These are phyloP conservation scores for Trametes villosa DNA, from an alignment of 768 basidiomycete genomes.

Conservation along the genomic window DNA sequence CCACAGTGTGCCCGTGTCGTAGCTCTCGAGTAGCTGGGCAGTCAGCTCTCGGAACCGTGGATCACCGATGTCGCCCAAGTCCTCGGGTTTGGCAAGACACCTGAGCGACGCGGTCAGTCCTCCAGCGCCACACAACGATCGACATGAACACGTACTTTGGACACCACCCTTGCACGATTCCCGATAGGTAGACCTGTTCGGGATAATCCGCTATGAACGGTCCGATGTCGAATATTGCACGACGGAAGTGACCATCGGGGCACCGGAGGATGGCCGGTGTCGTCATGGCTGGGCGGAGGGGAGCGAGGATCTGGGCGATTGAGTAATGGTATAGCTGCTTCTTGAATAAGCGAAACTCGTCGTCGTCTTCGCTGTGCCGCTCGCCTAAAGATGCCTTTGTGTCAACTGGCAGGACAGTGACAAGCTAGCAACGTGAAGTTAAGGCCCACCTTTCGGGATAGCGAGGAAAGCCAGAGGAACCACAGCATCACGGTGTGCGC, in stretches of 20 bases:
- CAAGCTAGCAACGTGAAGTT: too few species aligned
- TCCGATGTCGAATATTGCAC: constrained; percentile 36
- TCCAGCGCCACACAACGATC: background rate
- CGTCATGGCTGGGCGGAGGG: constrained; percentile 13
- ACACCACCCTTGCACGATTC: constrained; percentile 37
- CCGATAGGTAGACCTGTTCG: too few species aligned
- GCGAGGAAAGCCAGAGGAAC: constrained; percentile 32
- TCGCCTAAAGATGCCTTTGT: constrained; percentile 22
- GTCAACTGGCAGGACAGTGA: too few species aligned
- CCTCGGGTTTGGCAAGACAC: too few species aligned
- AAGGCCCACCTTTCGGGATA: constrained; percentile 36
- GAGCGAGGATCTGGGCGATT: constrained; percentile 10
- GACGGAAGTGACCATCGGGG: constrained; percentile 40
- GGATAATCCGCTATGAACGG: constrained; percentile 45
- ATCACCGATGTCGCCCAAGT: background rate
- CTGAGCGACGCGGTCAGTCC: constrained; percentile 1
- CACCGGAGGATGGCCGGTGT: constrained; percentile 32
- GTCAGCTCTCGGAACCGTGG: background rate
- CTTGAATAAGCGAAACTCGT: constrained; percentile 21
- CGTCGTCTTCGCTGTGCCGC: constrained; percentile 13
- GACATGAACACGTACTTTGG: constrained; percentile 23
- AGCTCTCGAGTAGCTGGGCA: too few species aligned
- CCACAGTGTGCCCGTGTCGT: too few species aligned
- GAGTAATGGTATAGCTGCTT: constrained; percentile 26
- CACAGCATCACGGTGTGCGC: constrained; percentile 32